Percentiles rank a stretch among this genome's conserved stretches.
phyloP scores from a whole-genome alignment of 2,329 filamentous ascomycete species.

The Phyllosticta capitalensis region DNA sequence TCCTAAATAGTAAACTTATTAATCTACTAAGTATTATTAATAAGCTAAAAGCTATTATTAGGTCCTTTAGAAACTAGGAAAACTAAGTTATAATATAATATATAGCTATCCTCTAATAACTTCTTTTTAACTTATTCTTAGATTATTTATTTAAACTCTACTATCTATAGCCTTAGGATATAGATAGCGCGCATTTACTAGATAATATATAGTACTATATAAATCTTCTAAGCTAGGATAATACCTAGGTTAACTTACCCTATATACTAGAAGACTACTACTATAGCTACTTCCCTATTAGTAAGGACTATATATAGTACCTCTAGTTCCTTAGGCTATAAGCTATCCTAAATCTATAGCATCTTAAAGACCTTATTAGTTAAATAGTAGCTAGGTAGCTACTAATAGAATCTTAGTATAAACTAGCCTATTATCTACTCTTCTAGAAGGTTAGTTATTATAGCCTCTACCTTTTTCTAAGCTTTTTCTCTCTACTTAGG shows the following conservation, averaged over 20 bases:
- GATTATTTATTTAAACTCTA: neutral
- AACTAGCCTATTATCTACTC: neutral
- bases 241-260: neutral
- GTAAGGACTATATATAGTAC: neutral
- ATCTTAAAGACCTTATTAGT: neutral
- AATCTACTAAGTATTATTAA: too few relatives aligned
- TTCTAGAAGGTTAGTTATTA: neutral
- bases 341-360: neutral
- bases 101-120: too few relatives aligned
- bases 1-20: too few relatives aligned
- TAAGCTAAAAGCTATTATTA: too few relatives aligned
- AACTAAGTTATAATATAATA: too few relatives aligned
- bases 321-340: neutral
- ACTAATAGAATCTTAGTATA: neutral
- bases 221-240: neutral
- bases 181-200: neutral
- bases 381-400: neutral
- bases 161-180: too few relatives aligned
- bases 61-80: too few relatives aligned
- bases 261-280: neutral
- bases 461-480: neutral
- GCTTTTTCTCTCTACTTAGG: neutral
- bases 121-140: neutral
- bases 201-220: too few relatives aligned
- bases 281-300: neutral